Percentiles rank a stretch among this genome's conserved stretches.
Evolutionary conservation across 116 monocot genomes (phyloP).

Genomic region (Cymodocea nodosa): DNA sequence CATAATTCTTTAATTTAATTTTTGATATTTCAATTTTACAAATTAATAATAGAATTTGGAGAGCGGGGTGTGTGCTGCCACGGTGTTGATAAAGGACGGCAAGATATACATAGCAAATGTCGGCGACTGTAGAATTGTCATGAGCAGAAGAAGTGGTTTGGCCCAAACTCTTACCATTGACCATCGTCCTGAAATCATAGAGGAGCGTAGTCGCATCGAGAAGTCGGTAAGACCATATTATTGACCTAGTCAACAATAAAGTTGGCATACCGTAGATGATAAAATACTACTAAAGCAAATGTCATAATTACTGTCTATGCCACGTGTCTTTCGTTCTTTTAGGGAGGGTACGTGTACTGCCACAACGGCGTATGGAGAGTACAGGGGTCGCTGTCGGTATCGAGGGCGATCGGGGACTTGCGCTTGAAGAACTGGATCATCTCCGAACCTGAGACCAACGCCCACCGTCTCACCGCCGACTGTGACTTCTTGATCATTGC

Average conservation of each 20-base stretch:
- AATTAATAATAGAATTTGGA: constrained; percentile 21
- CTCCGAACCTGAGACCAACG: constrained; percentile 50
- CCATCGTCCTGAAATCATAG: constrained; percentile 37
- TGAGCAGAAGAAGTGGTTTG: constrained; percentile 29
- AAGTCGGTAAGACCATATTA: constrained; percentile 28
- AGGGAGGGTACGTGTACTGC: constrained; percentile 68
- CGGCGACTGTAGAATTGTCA: constrained; percentile 63
- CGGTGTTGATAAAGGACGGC: constrained; percentile 56
- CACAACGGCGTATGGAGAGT: constrained; percentile 71
- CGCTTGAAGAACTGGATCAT: constrained; percentile 73
- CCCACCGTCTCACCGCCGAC: constrained; percentile 21
- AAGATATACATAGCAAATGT: constrained; percentile 50
- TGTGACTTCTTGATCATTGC: constrained; percentile 56
- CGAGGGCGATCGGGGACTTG: constrained; percentile 53
- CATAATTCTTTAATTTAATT: too few relatives aligned
- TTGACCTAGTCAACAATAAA: too few relatives aligned
- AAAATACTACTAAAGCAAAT: too few relatives aligned
- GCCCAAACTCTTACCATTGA: constrained; percentile 50
- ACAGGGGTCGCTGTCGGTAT: constrained; percentile 46
- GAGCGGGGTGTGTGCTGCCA: constrained; percentile 64
- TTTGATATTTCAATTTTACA: too few relatives aligned
- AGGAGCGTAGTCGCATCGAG: constrained; percentile 47
- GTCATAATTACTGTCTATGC: too few relatives aligned
- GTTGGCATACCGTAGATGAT: too few relatives aligned
- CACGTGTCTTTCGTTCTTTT: too few relatives aligned